Evolutionary conservation across 208 protist genomes (phyloP), one percentile per base, ranked within the genome.

Genomic region (Acanthamoeba lenticulata): DNA sequence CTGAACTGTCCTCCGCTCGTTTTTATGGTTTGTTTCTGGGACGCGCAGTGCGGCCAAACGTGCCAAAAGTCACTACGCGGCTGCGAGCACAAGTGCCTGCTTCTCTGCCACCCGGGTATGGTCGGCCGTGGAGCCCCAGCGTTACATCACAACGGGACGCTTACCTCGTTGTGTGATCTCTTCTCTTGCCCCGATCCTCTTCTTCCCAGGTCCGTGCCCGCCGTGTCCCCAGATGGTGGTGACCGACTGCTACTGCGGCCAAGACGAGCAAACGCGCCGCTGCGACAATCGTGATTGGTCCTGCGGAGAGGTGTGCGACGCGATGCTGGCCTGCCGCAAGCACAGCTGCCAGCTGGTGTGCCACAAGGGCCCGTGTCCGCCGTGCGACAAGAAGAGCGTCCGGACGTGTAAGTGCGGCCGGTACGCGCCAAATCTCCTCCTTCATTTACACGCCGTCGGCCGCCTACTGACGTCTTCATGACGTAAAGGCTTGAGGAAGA

Each of bases 141-240:
- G n/a, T n/a, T n/a, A n/a, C n/a, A n/a, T n/a, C 60, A 69, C 45
- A 52, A 52, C 45, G 45, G 5, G 45, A 52, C 5, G 45, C 45
- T 57, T 57, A 57, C n/a, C n/a, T n/a, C n/a, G n/a, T n/a, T n/a
- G n/a, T n/a, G n/a, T n/a, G n/a, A n/a, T 57, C 17, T 21, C 15
- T 21, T 57, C 15, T 15, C 45, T 52, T 52, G 45, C 9, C 45
- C 15, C 15, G 45, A 52, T 15, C 52, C 4, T 60, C 52, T n/a
- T n/a, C n/a, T n/a, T 2, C 36, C 5, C 38, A 90, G 90, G 90
- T 47, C 90, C 90, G 13, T 94, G 90, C 24, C 90, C 90, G 24
- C 90, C 90, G 34, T 94, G 90, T 32, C 90, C 90, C 17, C 67
- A 79, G 27, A 94, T 52, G 45, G 69, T 94, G 27, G 42, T n/a